A percentile compares a stretch with the other conserved stretches of the same genome.
Conservation (phyloP, 2,329 filamentous ascomycete genomes). For the Pseudocercospora cruenta region DNA sequence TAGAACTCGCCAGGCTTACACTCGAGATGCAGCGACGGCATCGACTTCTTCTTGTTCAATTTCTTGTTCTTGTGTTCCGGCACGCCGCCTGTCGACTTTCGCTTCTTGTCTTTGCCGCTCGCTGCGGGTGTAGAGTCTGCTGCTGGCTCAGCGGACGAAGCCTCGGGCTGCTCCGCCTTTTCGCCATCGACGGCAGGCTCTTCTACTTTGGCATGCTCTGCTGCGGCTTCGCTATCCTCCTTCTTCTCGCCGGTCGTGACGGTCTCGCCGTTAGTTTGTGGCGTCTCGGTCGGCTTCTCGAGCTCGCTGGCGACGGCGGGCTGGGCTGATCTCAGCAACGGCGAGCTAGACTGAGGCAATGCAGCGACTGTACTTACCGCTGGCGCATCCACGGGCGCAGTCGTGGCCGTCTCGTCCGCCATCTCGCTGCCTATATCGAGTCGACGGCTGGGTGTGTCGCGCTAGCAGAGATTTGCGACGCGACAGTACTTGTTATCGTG, state of each 20-base stretch:
- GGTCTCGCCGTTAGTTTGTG: slow-evolving; percentile 32
- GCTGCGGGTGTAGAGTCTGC: slow-evolving; percentile 31
- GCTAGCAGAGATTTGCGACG: slow-evolving; percentile 31
- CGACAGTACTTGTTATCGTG: slow-evolving; percentile 24
- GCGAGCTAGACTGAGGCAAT: slow-evolving; percentile 17
- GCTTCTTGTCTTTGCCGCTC: slow-evolving; percentile 40
- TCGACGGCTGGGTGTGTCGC: slow-evolving; percentile 15
- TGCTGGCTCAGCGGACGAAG: slow-evolving; percentile 26
- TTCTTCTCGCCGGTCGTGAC: slow-evolving; percentile 24
- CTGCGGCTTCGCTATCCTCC: slow-evolving; percentile 34
- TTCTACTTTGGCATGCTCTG: slow-evolving; percentile 34
- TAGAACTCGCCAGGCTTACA: slow-evolving; percentile 90
- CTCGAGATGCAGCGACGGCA: slow-evolving; percentile 67
- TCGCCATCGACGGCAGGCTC: slow-evolving; percentile 32
- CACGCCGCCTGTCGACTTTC: slow-evolving; percentile 66
- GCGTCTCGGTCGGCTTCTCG: slow-evolving; percentile 27
- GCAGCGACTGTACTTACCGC: slow-evolving; percentile 29
- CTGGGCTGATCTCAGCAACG: slow-evolving; percentile 32
- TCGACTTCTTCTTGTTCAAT: slow-evolving; percentile 82
- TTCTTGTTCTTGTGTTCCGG: slow-evolving; percentile 76
- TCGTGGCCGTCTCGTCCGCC: slow-evolving; percentile 37
- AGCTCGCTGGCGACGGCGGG: slow-evolving; percentile 22
- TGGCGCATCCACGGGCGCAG: slow-evolving; percentile 34
- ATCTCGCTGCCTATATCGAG: slow-evolving; percentile 29
- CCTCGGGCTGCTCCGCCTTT: slow-evolving; percentile 28